These are phyloP conservation scores for Oryza glumipatula DNA, from an alignment of 176 grass and related monocot species.

Conservation along the genomic window DNA sequence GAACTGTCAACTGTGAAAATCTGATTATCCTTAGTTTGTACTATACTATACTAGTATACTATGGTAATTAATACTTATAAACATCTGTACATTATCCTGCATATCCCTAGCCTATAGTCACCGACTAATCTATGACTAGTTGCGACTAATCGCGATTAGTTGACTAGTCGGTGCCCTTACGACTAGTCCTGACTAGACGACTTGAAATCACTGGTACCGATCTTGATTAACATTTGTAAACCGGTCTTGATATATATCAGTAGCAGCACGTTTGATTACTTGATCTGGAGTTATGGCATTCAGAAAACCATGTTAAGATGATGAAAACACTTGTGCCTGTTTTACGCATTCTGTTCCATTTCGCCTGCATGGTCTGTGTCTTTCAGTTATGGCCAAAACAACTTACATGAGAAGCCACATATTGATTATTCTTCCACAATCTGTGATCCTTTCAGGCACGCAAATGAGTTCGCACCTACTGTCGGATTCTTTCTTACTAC, in stretches of 20 bases:
- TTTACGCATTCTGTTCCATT: background rate
- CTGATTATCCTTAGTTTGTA: no score
- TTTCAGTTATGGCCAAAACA: background rate
- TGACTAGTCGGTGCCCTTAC: no score
- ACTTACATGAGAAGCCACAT: background rate
- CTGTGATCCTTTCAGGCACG: conserved; percentile 48
- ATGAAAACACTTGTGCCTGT: background rate
- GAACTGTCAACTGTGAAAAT: no score
- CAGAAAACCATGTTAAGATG: background rate
- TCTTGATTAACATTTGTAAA: no score
- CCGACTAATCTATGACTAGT: no score
- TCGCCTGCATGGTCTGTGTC: background rate
- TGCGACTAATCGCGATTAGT: no score
- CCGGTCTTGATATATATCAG: background rate
- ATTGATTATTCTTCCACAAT: background rate
- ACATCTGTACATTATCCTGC: no score
- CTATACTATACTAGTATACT: no score
- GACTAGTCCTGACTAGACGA: no score
- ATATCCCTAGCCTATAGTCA: no score
- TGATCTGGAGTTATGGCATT: background rate
- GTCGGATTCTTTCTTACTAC: conserved; percentile 73
- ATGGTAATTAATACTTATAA: no score
- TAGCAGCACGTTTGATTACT: background rate
- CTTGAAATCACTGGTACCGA: no score
- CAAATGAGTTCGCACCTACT: conserved; percentile 75